Evolutionary conservation across 1,284 basidiomycete species (phyloP), one percentile per base, ranked within the genome.

Genomic region (Sanghuangporus sanghuang): DNA sequence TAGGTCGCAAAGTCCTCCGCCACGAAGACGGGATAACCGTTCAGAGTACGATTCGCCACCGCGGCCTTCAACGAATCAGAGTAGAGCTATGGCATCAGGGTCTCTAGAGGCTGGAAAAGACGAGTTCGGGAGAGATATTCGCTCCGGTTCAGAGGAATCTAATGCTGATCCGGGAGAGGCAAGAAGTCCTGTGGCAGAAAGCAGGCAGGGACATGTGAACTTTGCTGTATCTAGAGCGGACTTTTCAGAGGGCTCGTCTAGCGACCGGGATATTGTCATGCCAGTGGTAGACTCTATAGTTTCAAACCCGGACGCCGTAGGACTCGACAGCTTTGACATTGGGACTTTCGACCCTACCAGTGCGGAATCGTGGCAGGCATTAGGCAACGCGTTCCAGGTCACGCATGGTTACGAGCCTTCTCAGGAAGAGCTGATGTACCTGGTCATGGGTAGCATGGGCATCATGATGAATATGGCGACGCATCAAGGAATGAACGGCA

Each of bases 111-210:
- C 74, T 38, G 83, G 77, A 65, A 89, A 85, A 73, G 89, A 92
- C 79, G 90, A 92, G 73, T 92, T 92, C 73, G 90, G 90, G 68
- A 83, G 90, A 70, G 90, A 92, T 72, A 81, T 90, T 70, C 81
- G 90, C 70, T 76, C 80, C 40, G 72, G 75, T 61, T 83, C 84
- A 42, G 78, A 79, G 56, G 71, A 71, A 59, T 67, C 57, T 50
- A 39, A 70, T 68, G 55, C 70, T 44, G 67, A 69, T 76, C 57
- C 74, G 73, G 68, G 71, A 70, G 68, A 49, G 54, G 23, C 42
- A 44, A 39, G 39, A 62, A 48, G 42, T 11, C 8, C 21, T 16
- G 23, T 27, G 9, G 7, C 27, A 18, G 11, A 18, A 44, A 18
- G 11, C 44, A 21, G 27, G 21, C 21, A 50, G 8, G 44, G 36